Evolutionary conservation across 805 yeast genomes (phyloP), one percentile per base, ranked within the genome.

Genomic region (Yamadazyma phyllophila): DNA sequence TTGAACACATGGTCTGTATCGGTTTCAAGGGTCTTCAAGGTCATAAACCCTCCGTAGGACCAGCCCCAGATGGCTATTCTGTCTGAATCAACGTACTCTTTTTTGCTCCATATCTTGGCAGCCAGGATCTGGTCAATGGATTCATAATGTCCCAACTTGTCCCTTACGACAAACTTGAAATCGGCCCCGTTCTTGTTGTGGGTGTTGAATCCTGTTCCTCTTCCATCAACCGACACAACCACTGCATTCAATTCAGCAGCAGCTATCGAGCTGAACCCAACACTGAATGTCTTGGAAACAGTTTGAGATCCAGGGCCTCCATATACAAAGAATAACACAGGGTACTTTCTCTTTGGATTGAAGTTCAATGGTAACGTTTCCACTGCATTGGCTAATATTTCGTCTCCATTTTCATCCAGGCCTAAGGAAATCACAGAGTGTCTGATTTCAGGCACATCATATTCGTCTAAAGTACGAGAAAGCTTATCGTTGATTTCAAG

Each of bases 261-360:
- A 34, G 86, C 78, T 9, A 87, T 83, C 26, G 85, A 78, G 49
- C 91, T 85, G 65, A 89, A 91, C 5, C 74, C 67, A 27, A 85
- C 67, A 0, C 77, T 60, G 57, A 81, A 89, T 11, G 69, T 60
- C 50, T 85, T 81, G 36, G 74, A 69, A 6, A 92, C 97, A 44
- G 79, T 72, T 63, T 94, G 98, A 5, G 96, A 86, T 30, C 90
- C 94, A 7, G 99, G 99, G 0, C 99, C 99, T 16, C 97, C 97
- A 60, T 94, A 94, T 4, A 90, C 90, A 60, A 77, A 90, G 61
- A 94, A 92, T 47, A 94, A 72, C 0, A 94, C 82, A 0, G 98
- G 98, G 61, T 92, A 90, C 61, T 83, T 74, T 56, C 74, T 69
- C 7, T 66, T 56, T 10, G 73, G 69, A 56, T 87, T 77, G 60